Conservation (phyloP, 2,329 filamentous ascomycete genomes). For the Nemania sp. region DNA sequence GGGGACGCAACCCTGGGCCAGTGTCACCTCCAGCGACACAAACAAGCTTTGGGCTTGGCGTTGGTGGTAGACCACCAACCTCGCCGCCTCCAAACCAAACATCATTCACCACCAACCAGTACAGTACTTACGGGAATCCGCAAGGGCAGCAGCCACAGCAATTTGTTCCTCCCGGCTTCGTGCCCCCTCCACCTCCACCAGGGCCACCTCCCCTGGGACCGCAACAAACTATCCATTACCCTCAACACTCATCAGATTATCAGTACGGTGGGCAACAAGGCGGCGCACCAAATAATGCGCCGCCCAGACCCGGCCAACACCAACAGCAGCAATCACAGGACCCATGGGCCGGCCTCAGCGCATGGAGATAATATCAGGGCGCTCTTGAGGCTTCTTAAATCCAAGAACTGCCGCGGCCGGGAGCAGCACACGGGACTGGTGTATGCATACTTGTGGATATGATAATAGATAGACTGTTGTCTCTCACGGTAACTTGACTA, state of each 20-base stretch:
- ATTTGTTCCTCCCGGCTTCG: constrained; percentile 60
- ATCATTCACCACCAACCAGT: constrained; percentile 48
- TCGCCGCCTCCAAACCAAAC: constrained; percentile 60
- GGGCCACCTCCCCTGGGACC: constrained; percentile 64
- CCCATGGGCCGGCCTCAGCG: constrained; percentile 56
- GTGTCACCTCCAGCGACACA: constrained; percentile 49
- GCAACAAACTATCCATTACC: constrained; percentile 64
- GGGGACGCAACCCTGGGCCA: constrained; percentile 60
- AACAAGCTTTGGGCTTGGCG: constrained; percentile 42
- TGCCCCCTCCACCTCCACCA: constrained; percentile 66
- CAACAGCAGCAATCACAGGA: constrained; percentile 50
- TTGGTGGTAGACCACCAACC: constrained; percentile 42
- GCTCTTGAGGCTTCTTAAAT: neutral
- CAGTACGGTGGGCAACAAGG: constrained; percentile 31
- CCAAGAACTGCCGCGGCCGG: too few species aligned
- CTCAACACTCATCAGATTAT: constrained; percentile 40
- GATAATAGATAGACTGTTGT: constrained; percentile 9
- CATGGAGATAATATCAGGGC: constrained; percentile 50
- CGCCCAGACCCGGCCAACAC: constrained; percentile 43
- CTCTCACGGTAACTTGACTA: too few species aligned
- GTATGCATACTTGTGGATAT: constrained; percentile 5
- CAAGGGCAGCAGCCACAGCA: constrained; percentile 47
- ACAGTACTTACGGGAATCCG: constrained; percentile 52
- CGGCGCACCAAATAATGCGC: constrained; percentile 29
- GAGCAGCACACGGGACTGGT: too few species aligned